Percentiles rank a stretch among this genome's conserved stretches.
These are phyloP conservation scores for Wickerhamiella musiphila DNA, from an alignment of 805 yeast species.

Conservation along the genomic window DNA sequence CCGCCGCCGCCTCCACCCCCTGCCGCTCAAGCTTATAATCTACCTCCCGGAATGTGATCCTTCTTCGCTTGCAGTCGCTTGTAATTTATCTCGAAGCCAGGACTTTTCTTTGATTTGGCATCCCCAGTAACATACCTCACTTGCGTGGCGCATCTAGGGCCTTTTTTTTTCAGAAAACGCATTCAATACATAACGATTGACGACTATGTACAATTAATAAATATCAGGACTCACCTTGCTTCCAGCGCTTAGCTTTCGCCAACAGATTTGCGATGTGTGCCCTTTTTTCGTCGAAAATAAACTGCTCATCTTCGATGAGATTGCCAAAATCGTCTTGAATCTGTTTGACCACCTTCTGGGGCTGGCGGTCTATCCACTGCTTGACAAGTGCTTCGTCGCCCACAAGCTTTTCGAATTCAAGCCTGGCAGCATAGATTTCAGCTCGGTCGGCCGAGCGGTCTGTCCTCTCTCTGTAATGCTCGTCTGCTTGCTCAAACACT, in stretches of 20 bases:
- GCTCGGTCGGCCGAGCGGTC: constrained; percentile 29
- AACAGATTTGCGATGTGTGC: constrained; percentile 22
- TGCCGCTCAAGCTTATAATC: neutral
- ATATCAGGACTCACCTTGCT: constrained; percentile 5
- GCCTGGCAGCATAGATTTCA: constrained; percentile 41
- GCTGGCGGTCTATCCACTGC: constrained; percentile 31
- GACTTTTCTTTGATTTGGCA: no score
- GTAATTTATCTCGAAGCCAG: no score
- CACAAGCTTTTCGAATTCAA: constrained; percentile 43
- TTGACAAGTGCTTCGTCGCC: constrained; percentile 31
- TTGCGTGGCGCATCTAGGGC: no score
- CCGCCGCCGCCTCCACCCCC: constrained; percentile 7
- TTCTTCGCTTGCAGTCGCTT: no score
- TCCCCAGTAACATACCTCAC: no score
- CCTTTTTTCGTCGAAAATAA: constrained; percentile 50
- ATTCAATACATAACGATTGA: no score
- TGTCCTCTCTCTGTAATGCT: constrained; percentile 24
- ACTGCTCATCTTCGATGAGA: constrained; percentile 40
- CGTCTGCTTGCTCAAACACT: constrained; percentile 39
- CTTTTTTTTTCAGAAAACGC: no score
- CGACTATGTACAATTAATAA: neutral
- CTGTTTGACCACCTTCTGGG: constrained; percentile 33
- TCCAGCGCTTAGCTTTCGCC: constrained; percentile 35
- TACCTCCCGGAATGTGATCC: no score
- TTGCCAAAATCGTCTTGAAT: constrained; percentile 27